Evolutionary conservation across 345 rosid species (phyloP).

Genomic region (Carallia brachiata): DNA sequence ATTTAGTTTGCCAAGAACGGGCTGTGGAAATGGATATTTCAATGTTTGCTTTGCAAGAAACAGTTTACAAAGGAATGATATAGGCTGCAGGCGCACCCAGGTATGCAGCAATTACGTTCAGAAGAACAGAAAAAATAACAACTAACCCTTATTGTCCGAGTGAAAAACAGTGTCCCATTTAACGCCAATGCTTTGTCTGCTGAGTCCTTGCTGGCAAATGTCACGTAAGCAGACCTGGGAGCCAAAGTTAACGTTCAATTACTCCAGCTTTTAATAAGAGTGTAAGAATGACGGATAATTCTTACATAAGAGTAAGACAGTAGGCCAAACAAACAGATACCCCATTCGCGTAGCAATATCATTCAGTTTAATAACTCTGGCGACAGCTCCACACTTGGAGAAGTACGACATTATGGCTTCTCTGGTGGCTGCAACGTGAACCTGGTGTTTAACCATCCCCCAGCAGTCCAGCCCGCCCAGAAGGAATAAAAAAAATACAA

Average conservation of each 20-base stretch:
- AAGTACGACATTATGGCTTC: slow-evolving; percentile 37
- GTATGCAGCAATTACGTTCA: too few relatives aligned
- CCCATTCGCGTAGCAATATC: slow-evolving; percentile 26
- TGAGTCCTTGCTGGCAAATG: slow-evolving; percentile 36
- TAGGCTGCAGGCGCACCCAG: too few relatives aligned
- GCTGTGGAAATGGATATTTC: too few relatives aligned
- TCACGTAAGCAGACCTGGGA: slow-evolving; percentile 35
- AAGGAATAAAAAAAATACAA: slow-evolving; percentile 3
- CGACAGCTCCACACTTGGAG: slow-evolving; percentile 36
- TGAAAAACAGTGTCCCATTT: slow-evolving; percentile 29
- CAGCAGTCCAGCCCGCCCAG: too few relatives aligned
- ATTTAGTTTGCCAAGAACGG: too few relatives aligned
- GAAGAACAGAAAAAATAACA: background rate
- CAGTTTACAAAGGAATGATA: too few relatives aligned
- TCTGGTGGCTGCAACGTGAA: slow-evolving; percentile 36
- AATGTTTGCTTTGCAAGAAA: too few relatives aligned
- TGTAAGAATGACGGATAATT: too few relatives aligned
- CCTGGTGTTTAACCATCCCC: slow-evolving; percentile 18
- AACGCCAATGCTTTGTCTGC: slow-evolving; percentile 32
- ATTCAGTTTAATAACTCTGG: slow-evolving; percentile 21
- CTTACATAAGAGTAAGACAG: too few relatives aligned
- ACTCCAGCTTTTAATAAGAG: background rate
- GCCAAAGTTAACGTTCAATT: background rate
- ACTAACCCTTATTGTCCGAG: slow-evolving; percentile 35
- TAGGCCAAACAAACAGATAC: slow-evolving; percentile 13